Evolutionary conservation across 2,329 filamentous ascomycete species (phyloP).

Genomic region (Teratosphaeria epicoccoides): DNA sequence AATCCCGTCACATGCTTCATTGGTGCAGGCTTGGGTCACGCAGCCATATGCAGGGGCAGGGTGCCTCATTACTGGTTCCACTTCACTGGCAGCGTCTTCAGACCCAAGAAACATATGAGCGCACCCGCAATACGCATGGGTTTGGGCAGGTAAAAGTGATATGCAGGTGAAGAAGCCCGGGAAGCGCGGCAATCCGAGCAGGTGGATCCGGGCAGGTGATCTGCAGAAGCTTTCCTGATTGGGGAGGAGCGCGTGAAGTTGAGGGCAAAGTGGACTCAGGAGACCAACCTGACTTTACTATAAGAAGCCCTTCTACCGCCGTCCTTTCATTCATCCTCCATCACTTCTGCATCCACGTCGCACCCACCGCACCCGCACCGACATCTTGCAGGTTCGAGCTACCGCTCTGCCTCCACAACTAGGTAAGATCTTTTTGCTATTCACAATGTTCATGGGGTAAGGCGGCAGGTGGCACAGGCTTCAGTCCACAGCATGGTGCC

Average conservation of each 20-base stretch:
- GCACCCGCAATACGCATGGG: neutral
- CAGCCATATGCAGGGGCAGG: neutral
- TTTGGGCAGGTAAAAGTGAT: neutral
- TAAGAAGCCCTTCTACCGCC: neutral
- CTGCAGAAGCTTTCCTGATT: neutral
- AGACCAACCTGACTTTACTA: neutral
- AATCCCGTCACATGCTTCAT: too few relatives aligned
- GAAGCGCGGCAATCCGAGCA: neutral
- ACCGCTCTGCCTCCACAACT: neutral
- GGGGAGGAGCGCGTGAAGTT: neutral
- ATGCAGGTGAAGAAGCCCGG: neutral
- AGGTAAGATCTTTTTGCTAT: neutral
- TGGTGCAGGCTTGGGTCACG: too few relatives aligned
- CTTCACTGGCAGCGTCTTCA: neutral
- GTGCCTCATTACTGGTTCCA: neutral
- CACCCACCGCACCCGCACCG: neutral
- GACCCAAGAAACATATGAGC: neutral
- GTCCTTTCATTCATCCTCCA: neutral
- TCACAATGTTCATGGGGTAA: neutral
- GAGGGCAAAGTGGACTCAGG: neutral
- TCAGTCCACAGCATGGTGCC: neutral
- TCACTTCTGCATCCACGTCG: neutral
- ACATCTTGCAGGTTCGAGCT: neutral
- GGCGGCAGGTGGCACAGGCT: neutral
- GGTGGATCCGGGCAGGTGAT: neutral